phyloP scores from a whole-genome alignment of 2,329 filamentous ascomycete genomes.

The Colletotrichum tanaceti region DNA sequence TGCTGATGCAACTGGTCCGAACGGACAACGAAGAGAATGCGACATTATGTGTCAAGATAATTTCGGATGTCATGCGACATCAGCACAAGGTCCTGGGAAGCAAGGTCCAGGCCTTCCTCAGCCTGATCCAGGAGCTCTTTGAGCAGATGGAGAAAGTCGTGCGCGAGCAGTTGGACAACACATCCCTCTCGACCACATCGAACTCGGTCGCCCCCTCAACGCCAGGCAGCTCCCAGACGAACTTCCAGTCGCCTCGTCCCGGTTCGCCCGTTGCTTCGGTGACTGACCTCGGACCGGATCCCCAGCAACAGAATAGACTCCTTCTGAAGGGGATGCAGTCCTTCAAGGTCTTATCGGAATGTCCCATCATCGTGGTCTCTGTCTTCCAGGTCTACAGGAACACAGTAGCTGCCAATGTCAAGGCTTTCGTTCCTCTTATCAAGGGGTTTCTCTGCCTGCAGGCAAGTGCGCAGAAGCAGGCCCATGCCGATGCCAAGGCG shows the following conservation, averaged over 20 bases:
- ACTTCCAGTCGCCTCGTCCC: constrained; percentile 88
- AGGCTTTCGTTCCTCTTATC: constrained; percentile 91
- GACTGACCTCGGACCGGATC: constrained; percentile 82
- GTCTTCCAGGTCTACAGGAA: constrained; percentile 93
- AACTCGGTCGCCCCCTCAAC: constrained; percentile 73
- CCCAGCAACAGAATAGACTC: constrained; percentile 83
- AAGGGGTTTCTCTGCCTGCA: constrained; percentile 90
- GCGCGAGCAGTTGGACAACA: constrained; percentile 91
- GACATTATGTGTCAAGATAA: constrained; percentile 96
- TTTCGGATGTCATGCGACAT: constrained; percentile 95
- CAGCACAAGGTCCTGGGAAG: constrained; percentile 82
- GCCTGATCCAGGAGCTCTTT: constrained; percentile 95
- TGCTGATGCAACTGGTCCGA: constrained; percentile 87
- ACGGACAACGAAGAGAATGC: constrained; percentile 99
- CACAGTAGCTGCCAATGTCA: constrained; percentile 86
- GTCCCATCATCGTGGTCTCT: constrained; percentile 97
- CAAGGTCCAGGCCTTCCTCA: constrained; percentile 89
- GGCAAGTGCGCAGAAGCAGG: constrained; percentile 91
- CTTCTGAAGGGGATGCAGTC: constrained; percentile 96
- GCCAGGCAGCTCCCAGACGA: constrained; percentile 72
- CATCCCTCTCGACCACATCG: constrained; percentile 65
- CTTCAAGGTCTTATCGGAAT: constrained; percentile 98
- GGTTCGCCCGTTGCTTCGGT: constrained; percentile 88
- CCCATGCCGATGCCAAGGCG: constrained; percentile 84
- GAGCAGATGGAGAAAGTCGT: constrained; percentile 94